Base-by-base conservation (phyloP, 176 grass and related monocot genomes). In the Areca catechu region DNA sequence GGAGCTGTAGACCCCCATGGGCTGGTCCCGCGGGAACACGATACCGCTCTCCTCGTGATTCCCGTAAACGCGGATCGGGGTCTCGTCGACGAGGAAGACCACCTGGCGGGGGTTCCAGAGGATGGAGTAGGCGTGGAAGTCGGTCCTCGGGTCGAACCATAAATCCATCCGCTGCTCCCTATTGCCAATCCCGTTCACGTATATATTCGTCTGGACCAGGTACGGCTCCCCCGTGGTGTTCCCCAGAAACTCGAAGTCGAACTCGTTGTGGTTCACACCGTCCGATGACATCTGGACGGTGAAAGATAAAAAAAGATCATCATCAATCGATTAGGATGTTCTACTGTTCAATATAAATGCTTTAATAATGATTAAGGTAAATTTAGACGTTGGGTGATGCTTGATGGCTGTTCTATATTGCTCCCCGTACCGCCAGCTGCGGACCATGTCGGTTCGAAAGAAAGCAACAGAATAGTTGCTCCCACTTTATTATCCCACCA, bases 161-260 rank as follows among this genome's bases (percentile, higher is more conserved):
- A 98, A 84, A 66, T 98, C 93, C 81, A 98, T 92, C 60, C 93
- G 80, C 81, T 98, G 93, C 81, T 98, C 87, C 29, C 87, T 73
- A 78, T 98, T 83, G 51, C 93, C 93, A 0, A 80, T 61, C 23
- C 93, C 93, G 30, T 98, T 78, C 68, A 98, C 92, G 80, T 98
- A 98, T 16, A 98, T 81, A 72, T 98, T 98, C 1, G 93, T 98
- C 71, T 98, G 93, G 9, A 98, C 84, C 1, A 98, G 83, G 76
- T 98, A 98, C 4, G 93, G 93, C 70, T 98, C 87, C 5, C 87
- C 93, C 49, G 76, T 78, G 14, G 53, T 76, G 70, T 98, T 98
- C 22, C 93, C 93, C 62, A 98, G 62, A 66, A 98, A 98, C 81
- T 98, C 93, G 78, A 71, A 92, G 78, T 98, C 93, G 70, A 98